Evolutionary conservation across 140 eudicot species (phyloP).

Genomic region (Senecio squalidus): DNA sequence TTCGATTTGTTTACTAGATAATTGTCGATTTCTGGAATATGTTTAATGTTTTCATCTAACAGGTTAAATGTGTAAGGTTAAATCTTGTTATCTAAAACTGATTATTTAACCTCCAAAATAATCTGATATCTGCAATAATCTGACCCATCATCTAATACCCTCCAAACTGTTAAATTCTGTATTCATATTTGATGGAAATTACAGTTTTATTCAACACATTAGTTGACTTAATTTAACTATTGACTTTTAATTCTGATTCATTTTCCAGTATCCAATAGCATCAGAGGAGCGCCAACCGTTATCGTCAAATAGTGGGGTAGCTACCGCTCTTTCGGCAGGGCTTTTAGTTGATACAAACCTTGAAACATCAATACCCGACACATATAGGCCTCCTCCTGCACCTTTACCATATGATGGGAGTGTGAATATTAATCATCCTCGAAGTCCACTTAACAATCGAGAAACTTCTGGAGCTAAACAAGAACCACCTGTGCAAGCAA

Average conservation of each 20-base stretch:
- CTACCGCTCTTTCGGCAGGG: slow-evolving; percentile 48
- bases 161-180: too few relatives aligned
- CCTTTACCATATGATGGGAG: slow-evolving; percentile 80
- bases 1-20: neutral
- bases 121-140: too few relatives aligned
- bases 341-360: slow-evolving; percentile 78
- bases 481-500: slow-evolving; percentile 29
- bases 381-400: slow-evolving; percentile 81
- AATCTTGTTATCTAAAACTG: too few relatives aligned
- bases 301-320: slow-evolving; percentile 49
- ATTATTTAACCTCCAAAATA: too few relatives aligned
- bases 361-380: slow-evolving; percentile 76
- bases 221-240: neutral
- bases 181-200: neutral
- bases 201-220: neutral
- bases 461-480: slow-evolving; percentile 35
- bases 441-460: slow-evolving; percentile 33
- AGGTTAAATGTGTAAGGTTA: neutral
- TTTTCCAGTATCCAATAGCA: slow-evolving; percentile 65
- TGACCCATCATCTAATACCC: too few relatives aligned
- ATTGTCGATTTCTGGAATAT: neutral
- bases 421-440: slow-evolving; percentile 42
- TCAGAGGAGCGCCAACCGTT: slow-evolving; percentile 73
- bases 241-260: neutral
- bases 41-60: neutral